Evolutionary conservation across 768 basidiomycete genomes (phyloP).

Genomic region (Serendipita sp.): DNA sequence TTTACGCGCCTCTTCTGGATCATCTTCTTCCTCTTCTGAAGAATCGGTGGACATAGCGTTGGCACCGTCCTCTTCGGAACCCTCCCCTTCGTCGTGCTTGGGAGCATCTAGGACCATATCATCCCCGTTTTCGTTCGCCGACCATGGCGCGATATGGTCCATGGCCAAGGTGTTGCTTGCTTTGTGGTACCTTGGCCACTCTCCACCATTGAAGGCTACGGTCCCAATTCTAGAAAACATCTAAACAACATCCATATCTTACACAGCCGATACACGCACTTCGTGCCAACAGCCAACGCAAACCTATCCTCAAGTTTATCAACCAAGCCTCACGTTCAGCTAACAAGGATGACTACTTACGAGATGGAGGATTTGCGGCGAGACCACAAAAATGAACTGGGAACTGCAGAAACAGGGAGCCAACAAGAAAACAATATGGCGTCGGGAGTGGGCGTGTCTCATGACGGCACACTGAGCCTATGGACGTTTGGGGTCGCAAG

Average conservation of each 20-base stretch:
- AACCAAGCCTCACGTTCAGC: neutral
- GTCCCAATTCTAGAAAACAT: no score
- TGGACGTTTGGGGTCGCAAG: neutral
- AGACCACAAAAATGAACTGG: neutral
- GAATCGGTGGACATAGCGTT: slow-evolving; percentile 52
- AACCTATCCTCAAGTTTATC: no score
- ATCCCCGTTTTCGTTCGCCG: neutral
- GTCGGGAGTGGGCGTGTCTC: neutral
- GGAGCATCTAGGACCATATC: neutral
- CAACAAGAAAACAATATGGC: neutral
- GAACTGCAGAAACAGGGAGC: neutral
- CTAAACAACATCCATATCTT: no score
- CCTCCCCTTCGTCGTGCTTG: slow-evolving; percentile 11
- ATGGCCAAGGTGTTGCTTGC: slow-evolving; percentile 1
- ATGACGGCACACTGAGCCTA: neutral
- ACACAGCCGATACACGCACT: no score
- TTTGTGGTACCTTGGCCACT: neutral
- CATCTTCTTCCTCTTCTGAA: slow-evolving; percentile 80
- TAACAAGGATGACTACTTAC: neutral
- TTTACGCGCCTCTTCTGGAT: slow-evolving; percentile 68
- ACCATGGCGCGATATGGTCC: slow-evolving; percentile 2
- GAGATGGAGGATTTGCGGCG: neutral
- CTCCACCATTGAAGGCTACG: neutral
- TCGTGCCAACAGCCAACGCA: no score
- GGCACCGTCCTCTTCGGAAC: slow-evolving; percentile 10